A percentile compares a stretch with the other conserved stretches of the same genome.
Conservation (phyloP, 169 alveolate genomes). For the Eimeria sp. region DNA sequence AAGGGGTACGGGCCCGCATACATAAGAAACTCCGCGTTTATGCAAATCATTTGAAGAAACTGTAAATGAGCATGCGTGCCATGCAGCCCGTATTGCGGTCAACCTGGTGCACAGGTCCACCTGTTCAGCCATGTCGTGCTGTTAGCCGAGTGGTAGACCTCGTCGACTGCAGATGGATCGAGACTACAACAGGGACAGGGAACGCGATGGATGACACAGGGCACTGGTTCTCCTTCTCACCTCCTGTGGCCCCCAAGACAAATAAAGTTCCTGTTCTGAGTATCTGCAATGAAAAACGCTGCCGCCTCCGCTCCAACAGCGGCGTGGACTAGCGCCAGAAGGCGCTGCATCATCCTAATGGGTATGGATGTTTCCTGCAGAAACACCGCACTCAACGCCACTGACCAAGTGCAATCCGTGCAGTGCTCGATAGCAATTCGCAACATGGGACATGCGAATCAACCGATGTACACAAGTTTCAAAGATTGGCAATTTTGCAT, state of each 20-base stretch:
- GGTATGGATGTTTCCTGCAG: conserved; percentile 79
- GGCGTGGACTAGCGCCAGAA: conserved; percentile 72
- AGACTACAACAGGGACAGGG: not conserved
- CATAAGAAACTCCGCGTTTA: not conserved
- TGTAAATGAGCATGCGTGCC: not conserved
- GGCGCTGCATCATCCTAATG: conserved; percentile 78
- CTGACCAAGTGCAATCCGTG: not conserved
- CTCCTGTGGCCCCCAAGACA: conserved; percentile 83
- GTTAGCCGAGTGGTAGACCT: not conserved
- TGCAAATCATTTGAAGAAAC: not conserved
- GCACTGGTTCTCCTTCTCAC: not conserved
- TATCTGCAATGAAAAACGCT: conserved; percentile 83
- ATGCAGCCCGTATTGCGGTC: not conserved
- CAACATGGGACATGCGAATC: not conserved
- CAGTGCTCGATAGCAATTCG: not conserved
- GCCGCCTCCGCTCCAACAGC: conserved; percentile 81
- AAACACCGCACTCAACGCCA: not conserved
- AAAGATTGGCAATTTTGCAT: not conserved
- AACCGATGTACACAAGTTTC: not conserved
- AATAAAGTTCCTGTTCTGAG: conserved; percentile 74
- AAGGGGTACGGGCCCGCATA: not conserved
- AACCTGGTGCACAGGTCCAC: not conserved
- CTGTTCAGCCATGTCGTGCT: not conserved
- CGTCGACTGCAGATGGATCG: not conserved
- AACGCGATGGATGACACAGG: not conserved